Percentiles rank a stretch among this genome's conserved stretches.
Evolutionary conservation across 73 alveolate species (phyloP).

Genomic region (Paramecium caudatum): DNA sequence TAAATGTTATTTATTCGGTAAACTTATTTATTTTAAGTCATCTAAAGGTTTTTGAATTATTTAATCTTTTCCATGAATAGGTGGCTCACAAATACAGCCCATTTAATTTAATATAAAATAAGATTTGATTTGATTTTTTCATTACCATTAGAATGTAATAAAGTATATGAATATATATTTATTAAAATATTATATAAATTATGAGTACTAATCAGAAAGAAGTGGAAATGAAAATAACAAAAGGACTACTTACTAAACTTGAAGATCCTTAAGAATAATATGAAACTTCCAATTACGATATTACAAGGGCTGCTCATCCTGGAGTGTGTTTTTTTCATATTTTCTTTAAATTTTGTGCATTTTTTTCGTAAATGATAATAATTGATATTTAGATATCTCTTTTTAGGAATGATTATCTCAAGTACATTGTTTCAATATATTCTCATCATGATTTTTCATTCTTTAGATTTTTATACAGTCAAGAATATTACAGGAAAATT

Average conservation of each 20-base stretch:
- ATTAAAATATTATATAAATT: not conserved
- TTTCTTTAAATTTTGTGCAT: conserved; percentile 69
- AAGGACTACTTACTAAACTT: not conserved
- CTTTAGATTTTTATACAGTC: conserved; percentile 56
- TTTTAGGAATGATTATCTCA: conserved; percentile 38
- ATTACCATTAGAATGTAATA: too few relatives aligned
- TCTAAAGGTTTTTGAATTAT: too few relatives aligned
- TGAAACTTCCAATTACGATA: conserved; percentile 21
- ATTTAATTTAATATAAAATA: too few relatives aligned
- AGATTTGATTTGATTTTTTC: too few relatives aligned
- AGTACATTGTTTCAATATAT: conserved; percentile 11
- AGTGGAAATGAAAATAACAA: conserved; percentile 26
- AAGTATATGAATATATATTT: too few relatives aligned
- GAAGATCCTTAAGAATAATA: not conserved
- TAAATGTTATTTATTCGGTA: not conserved
- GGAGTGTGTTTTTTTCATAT: conserved; percentile 50
- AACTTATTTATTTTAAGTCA: too few relatives aligned
- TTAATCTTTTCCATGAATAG: too few relatives aligned
- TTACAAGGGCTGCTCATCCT: conserved; percentile 55
- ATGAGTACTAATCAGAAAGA: conserved; percentile 6
- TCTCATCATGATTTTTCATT: conserved; percentile 21
- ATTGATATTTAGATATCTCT: conserved; percentile 40
- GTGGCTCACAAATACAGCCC: too few relatives aligned
- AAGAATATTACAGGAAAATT: conserved; percentile 63
- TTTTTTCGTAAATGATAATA: conserved; percentile 54